Percentiles rank a stretch among this genome's conserved stretches.
These are phyloP conservation scores for Stylosanthes scabra DNA, from an alignment of 331 rosid genomes.

Conservation along the genomic window DNA sequence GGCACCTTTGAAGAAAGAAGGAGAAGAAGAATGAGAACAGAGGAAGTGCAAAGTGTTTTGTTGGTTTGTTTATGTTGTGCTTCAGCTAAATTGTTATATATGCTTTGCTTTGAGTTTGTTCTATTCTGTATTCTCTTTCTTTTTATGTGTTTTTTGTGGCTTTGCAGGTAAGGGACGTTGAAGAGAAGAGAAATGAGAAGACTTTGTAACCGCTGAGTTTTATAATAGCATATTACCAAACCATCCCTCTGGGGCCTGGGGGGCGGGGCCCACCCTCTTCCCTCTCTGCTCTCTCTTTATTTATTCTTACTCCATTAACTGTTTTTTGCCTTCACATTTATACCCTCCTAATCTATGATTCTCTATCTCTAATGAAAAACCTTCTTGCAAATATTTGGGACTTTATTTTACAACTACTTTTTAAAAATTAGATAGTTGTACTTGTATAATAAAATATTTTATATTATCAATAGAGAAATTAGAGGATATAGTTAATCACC, in stretches of 20 bases:
- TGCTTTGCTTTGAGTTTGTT: conserved; percentile 33
- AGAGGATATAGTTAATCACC: too few relatives aligned
- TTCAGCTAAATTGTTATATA: background rate
- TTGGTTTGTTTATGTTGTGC: conserved; percentile 37
- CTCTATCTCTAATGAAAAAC: too few relatives aligned
- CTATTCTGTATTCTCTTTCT: background rate
- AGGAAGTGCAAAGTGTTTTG: conserved; percentile 35
- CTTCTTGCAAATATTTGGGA: too few relatives aligned
- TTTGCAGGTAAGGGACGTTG: conserved; percentile 60
- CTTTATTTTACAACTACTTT: too few relatives aligned
- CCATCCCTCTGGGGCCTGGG: conserved; percentile 42
- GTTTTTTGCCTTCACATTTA: conserved; percentile 33
- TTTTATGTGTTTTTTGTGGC: conserved; percentile 13
- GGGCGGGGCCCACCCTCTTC: conserved; percentile 12
- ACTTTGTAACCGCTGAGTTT: conserved; percentile 49
- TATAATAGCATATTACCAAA: conserved; percentile 47
- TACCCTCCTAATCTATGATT: conserved; percentile 10
- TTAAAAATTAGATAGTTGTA: too few relatives aligned
- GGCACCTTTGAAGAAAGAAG: conserved; percentile 18
- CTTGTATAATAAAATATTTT: too few relatives aligned
- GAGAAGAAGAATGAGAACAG: conserved; percentile 38
- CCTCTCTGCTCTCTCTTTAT: background rate
- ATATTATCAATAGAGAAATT: too few relatives aligned
- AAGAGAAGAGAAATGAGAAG: conserved; percentile 32
- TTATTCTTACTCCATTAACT: conserved; percentile 34